Conservation (phyloP, 306 rosid species). For the Lablab purpureus region DNA sequence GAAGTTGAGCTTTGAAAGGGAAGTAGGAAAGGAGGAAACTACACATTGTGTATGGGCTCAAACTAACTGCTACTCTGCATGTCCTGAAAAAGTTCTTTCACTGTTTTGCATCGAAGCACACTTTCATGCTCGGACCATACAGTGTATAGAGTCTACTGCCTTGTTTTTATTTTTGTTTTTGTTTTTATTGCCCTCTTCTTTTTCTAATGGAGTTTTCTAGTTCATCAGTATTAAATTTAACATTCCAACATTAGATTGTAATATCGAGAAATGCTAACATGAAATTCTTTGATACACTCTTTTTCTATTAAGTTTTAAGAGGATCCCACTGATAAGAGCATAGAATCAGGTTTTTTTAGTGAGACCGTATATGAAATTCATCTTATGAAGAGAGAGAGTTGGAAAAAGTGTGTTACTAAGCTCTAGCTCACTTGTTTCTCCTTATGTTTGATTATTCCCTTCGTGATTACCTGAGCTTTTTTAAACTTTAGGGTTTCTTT, state of each 20-base stretch:
- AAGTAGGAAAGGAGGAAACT: slow-evolving; percentile 24
- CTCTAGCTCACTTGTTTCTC: background rate
- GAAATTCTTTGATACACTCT: background rate
- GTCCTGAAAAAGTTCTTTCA: background rate
- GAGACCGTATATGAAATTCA: background rate
- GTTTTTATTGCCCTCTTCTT: background rate
- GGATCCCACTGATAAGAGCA: background rate
- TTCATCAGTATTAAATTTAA: background rate
- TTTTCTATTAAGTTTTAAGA: background rate
- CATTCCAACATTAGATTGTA: background rate
- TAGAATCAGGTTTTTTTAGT: background rate
- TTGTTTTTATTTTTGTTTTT: background rate
- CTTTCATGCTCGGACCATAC: background rate
- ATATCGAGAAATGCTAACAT: background rate
- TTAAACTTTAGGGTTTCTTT: background rate
- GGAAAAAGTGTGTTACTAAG: background rate
- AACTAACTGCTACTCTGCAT: background rate
- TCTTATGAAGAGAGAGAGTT: background rate
- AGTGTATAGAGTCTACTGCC: background rate
- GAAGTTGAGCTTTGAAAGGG: slow-evolving; percentile 20
- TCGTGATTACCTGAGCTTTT: background rate
- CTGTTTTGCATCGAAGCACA: background rate
- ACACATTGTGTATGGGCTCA: background rate
- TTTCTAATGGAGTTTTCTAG: background rate
- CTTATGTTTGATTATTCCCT: background rate